Conservation (phyloP, 495 filamentous ascomycete genomes). For the Elasticomyces elasticus region DNA sequence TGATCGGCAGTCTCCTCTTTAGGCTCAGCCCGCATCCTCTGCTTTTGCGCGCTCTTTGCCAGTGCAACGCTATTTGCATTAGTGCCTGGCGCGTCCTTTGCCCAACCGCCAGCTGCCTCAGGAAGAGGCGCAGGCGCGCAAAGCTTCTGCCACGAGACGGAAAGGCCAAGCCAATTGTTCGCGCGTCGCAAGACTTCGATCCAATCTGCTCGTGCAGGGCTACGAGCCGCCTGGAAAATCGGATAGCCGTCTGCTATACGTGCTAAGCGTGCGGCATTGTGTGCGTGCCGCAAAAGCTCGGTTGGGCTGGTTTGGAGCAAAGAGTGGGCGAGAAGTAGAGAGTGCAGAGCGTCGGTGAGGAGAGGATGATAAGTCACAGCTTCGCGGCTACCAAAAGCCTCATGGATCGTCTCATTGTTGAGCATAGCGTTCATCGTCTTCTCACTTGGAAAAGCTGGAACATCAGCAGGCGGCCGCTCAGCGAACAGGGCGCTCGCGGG, state of each 20-base stretch:
- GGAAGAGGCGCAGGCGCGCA: constrained; percentile 59
- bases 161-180: constrained; percentile 55
- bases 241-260: constrained; percentile 70
- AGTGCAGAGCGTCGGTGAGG: constrained; percentile 64
- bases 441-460: constrained; percentile 28
- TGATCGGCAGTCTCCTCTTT: constrained; percentile 41
- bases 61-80: background rate
- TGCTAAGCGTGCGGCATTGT: constrained; percentile 66
- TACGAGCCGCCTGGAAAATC: constrained; percentile 63
- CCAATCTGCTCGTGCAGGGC: constrained; percentile 67
- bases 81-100: constrained; percentile 3
- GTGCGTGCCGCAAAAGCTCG: constrained; percentile 62
- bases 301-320: constrained; percentile 64
- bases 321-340: constrained; percentile 60
- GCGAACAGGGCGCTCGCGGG: constrained; percentile 33
- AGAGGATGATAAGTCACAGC: constrained; percentile 70
- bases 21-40: constrained; percentile 39
- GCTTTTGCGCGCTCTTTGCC: constrained; percentile 23
- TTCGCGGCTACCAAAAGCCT: constrained; percentile 40
- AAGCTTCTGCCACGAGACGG: constrained; percentile 55
- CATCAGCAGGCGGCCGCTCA: constrained; percentile 27
- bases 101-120: constrained; percentile 26
- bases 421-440: constrained; percentile 18
- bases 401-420: constrained; percentile 16
- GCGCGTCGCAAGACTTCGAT: constrained; percentile 58